Conservation (phyloP, 2,329 filamentous ascomycete species). For the Pseudocercospora cruenta region DNA sequence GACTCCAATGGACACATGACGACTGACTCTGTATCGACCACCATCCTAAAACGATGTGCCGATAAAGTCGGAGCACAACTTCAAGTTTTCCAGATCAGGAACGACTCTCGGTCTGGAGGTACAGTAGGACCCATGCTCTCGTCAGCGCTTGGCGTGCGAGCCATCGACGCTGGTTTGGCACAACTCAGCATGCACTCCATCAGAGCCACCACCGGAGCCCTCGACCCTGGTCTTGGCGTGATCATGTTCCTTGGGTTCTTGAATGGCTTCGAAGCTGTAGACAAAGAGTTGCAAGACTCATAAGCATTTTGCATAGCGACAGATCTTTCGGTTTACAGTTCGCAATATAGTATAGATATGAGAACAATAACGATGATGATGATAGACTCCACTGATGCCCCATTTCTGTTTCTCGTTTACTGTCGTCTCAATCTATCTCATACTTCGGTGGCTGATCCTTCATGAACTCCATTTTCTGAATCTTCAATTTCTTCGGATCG, state of each 20-base stretch:
- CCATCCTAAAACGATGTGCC: slow-evolving; percentile 77
- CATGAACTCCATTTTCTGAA: slow-evolving; percentile 25
- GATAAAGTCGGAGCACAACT: slow-evolving; percentile 71
- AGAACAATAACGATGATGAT: background rate
- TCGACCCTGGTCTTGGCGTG: slow-evolving; percentile 86
- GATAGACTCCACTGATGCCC: background rate
- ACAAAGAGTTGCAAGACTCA: slow-evolving; percentile 67
- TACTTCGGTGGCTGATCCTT: slow-evolving; percentile 28
- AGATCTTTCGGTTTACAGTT: background rate
- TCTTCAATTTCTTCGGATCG: slow-evolving; percentile 27
- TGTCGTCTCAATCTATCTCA: background rate
- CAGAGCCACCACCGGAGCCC: slow-evolving; percentile 79
- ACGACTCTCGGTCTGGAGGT: slow-evolving; percentile 85
- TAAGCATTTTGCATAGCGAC: background rate
- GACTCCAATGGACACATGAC: slow-evolving; percentile 97
- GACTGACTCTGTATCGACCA: slow-evolving; percentile 82
- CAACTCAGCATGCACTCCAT: slow-evolving; percentile 95
- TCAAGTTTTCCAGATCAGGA: slow-evolving; percentile 93
- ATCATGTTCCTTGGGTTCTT: slow-evolving; percentile 89
- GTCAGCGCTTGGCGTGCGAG: slow-evolving; percentile 75
- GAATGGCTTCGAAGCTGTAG: slow-evolving; percentile 81
- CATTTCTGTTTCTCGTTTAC: background rate
- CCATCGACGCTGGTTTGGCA: slow-evolving; percentile 85
- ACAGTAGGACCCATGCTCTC: slow-evolving; percentile 94
- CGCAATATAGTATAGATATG: background rate